Percentiles rank a stretch among this genome's conserved stretches.
Evolutionary conservation across 768 basidiomycete species (phyloP).

Genomic region (Trametes coccinea): DNA sequence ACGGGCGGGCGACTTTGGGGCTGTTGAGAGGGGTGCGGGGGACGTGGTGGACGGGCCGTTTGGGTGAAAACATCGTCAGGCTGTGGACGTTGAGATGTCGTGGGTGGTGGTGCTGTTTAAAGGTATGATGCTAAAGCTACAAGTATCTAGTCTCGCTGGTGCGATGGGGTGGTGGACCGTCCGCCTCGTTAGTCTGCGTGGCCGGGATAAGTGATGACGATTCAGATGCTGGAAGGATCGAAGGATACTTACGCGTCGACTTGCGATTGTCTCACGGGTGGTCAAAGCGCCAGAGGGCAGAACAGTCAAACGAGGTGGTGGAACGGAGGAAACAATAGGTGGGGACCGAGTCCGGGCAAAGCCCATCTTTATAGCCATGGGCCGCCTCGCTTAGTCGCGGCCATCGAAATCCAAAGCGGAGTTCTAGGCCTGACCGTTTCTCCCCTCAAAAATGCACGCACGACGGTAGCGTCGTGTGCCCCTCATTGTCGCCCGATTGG

Average conservation of each 20-base stretch:
- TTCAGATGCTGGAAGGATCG: neutral
- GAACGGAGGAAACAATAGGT: neutral
- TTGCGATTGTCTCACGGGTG: neutral
- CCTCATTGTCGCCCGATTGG: too few relatives aligned
- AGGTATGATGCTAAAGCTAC: conserved; percentile 5
- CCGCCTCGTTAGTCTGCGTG: too few relatives aligned
- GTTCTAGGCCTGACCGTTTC: too few relatives aligned
- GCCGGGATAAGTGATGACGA: too few relatives aligned
- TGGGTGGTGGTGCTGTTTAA: neutral
- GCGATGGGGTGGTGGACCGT: too few relatives aligned
- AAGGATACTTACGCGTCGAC: neutral
- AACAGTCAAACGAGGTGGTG: neutral
- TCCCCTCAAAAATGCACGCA: too few relatives aligned
- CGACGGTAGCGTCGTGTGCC: too few relatives aligned
- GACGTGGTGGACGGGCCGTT: neutral
- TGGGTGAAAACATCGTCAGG: neutral
- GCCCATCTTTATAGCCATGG: neutral
- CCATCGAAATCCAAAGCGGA: too few relatives aligned
- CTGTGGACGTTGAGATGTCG: neutral
- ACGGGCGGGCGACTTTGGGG: neutral
- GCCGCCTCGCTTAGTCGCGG: too few relatives aligned
- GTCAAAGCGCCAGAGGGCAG: neutral
- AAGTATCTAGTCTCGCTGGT: neutral
- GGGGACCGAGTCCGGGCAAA: neutral
- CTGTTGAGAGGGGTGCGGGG: neutral